Base-by-base conservation (phyloP, 768 basidiomycete species). In the Hypholoma fasciculare region DNA sequence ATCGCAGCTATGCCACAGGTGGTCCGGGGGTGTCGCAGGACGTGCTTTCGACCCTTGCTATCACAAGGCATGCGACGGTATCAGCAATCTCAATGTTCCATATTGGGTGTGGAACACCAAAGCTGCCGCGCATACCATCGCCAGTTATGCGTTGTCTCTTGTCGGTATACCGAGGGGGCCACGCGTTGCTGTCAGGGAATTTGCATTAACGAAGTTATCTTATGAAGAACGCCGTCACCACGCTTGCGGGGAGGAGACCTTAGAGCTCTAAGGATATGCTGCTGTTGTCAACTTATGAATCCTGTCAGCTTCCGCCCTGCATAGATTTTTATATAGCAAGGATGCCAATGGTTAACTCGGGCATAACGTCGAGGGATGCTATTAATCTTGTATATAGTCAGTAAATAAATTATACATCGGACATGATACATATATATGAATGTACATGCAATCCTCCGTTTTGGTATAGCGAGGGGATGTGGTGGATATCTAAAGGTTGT, bases 1-100 rank as follows among this genome's bases (percentile, higher is more conserved):
- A 4, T 12, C 53, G 27, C 13, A 40, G 47, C 14, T 27, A 49
- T 23, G 48, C 19, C 20, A 30, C 14, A 66, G 72, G 71, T 67
- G 69, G 70, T 4, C 47, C 26, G 61, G 68, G 68, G 72, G 70
- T 17, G 42, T 70, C 48, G 69, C 64, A 43, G 69, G 66, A 44
- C 66, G 68, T 27, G 66, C 64, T 17, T 70, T 69, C 52, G 72
- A 73, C 50, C 40, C 23, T 4, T 73, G 71, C 58, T 73, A 72
- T 59, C 72, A 73, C 60, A 52, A 63, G 34, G 61, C 62, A 12
- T 73, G 71, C 60, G 70, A 72, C 47, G 66, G 53, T 23, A 51
- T 72, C 40, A 60, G 65, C 37, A 72, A 72, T 63, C 62, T 74
- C 36, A 62, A 68, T 44, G 44, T 59, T 19, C 54, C 58, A 19